These are phyloP conservation scores for Sanghuangporus weigelae DNA, from an alignment of 1,284 basidiomycete species.

Conservation along the genomic window DNA sequence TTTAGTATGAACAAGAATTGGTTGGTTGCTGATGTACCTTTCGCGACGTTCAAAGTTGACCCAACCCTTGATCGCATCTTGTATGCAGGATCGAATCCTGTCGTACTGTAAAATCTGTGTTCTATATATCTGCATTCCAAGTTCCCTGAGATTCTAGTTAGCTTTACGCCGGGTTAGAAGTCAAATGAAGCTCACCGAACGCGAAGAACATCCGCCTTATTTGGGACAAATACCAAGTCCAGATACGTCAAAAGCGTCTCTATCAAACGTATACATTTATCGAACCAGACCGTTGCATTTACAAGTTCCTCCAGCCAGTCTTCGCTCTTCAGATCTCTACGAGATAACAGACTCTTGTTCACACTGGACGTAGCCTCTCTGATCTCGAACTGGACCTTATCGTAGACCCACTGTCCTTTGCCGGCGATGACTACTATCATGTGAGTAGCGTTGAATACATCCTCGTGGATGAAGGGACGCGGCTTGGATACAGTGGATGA, in stretches of 20 bases:
- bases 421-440: slow-evolving; percentile 10
- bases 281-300: slow-evolving; percentile 8
- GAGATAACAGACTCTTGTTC: background rate
- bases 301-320: slow-evolving; percentile 16
- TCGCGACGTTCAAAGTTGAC: slow-evolving; percentile 47
- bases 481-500: background rate
- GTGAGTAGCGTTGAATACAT: slow-evolving; percentile 7
- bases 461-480: slow-evolving; percentile 3
- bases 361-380: background rate
- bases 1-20: background rate
- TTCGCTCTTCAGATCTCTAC: background rate
- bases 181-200: slow-evolving; percentile 24
- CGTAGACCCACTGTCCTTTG: slow-evolving; percentile 17
- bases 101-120: slow-evolving; percentile 46
- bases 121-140: slow-evolving; percentile 49
- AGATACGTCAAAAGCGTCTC: slow-evolving; percentile 31
- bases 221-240: slow-evolving; percentile 27
- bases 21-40: slow-evolving; percentile 27
- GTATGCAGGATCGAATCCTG: slow-evolving; percentile 40
- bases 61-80: slow-evolving; percentile 51
- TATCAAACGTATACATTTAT: slow-evolving; percentile 22
- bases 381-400: slow-evolving; percentile 15
- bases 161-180: background rate
- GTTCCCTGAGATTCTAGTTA: slow-evolving; percentile 33
- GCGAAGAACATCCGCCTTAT: slow-evolving; percentile 20